These are phyloP conservation scores for Parasarocladium wereldwijsianum DNA, from an alignment of 2,329 filamentous ascomycete species.

Conservation along the genomic window DNA sequence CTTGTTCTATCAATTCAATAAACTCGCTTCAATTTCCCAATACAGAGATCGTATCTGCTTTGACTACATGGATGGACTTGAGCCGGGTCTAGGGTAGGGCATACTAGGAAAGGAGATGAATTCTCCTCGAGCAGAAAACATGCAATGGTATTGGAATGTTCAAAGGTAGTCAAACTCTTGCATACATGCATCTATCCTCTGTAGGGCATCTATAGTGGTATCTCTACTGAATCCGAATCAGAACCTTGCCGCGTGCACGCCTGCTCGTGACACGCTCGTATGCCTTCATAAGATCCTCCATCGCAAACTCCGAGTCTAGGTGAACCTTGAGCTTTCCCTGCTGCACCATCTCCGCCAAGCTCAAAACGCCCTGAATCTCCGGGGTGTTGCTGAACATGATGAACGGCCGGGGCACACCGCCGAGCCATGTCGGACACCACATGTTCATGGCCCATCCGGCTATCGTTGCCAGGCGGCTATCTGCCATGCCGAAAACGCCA, in stretches of 20 bases:
- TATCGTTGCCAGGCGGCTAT: slow-evolving; percentile 4
- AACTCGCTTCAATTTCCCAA: too few relatives aligned
- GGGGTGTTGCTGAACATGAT: slow-evolving; percentile 5
- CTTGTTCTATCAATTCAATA: too few relatives aligned
- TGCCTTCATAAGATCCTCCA: slow-evolving; percentile 5
- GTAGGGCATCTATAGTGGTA: neutral
- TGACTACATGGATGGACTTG: too few relatives aligned
- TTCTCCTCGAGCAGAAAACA: too few relatives aligned
- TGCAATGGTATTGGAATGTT: too few relatives aligned
- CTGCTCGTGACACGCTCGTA: slow-evolving; percentile 5
- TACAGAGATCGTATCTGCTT: too few relatives aligned
- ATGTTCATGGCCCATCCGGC: slow-evolving; percentile 6
- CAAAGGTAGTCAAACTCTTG: too few relatives aligned
- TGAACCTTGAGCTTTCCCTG: slow-evolving; percentile 5
- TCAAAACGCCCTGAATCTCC: slow-evolving; percentile 4
- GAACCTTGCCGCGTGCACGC: slow-evolving; percentile 5
- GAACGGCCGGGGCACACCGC: slow-evolving; percentile 5
- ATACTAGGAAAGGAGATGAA: too few relatives aligned
- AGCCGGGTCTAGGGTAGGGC: too few relatives aligned
- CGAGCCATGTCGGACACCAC: slow-evolving; percentile 6
- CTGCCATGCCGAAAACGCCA: slow-evolving; percentile 1
- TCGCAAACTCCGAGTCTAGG: slow-evolving; percentile 6
- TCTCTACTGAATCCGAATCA: slow-evolving; percentile 4
- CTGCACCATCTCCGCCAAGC: slow-evolving; percentile 5
- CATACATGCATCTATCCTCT: neutral